phyloP scores from a whole-genome alignment of 176 grass and related monocot species.

The Aegilops sharonensis region DNA sequence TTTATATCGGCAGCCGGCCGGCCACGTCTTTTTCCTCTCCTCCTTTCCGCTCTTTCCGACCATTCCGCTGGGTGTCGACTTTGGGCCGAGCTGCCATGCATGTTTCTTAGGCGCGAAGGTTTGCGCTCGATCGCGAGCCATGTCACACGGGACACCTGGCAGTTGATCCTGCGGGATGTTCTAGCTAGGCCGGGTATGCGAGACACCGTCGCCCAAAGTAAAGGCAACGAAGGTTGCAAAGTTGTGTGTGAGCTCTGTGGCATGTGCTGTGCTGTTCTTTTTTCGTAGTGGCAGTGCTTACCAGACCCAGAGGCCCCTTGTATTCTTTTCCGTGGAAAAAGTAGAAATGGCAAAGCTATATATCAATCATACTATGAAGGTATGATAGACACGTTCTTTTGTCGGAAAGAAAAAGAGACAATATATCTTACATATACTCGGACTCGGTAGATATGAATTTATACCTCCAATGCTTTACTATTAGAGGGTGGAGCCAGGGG shows the following conservation, averaged over 20 bases:
- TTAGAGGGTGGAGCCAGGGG: no score
- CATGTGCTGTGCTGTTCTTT: slow-evolving; percentile 25
- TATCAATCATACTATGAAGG: neutral
- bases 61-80: slow-evolving; percentile 40
- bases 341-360: slow-evolving; percentile 15
- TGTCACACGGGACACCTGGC: neutral
- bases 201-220: slow-evolving; percentile 27
- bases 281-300: slow-evolving; percentile 17
- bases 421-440: neutral
- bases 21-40: neutral
- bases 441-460: neutral
- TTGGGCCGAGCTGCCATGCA: slow-evolving; percentile 20
- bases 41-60: slow-evolving; percentile 12
- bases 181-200: neutral
- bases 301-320: slow-evolving; percentile 9
- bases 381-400: neutral
- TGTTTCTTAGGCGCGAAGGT: slow-evolving; percentile 17
- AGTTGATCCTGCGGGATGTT: neutral
- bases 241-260: neutral
- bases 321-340: neutral
- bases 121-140: neutral
- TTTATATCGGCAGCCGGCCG: slow-evolving; percentile 29
- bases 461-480: no score
- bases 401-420: neutral
- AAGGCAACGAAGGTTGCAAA: slow-evolving; percentile 24